Percentiles rank a stretch among this genome's conserved stretches.
Conservation (phyloP, 2,329 filamentous ascomycete genomes). For the Botrytis medusae region DNA sequence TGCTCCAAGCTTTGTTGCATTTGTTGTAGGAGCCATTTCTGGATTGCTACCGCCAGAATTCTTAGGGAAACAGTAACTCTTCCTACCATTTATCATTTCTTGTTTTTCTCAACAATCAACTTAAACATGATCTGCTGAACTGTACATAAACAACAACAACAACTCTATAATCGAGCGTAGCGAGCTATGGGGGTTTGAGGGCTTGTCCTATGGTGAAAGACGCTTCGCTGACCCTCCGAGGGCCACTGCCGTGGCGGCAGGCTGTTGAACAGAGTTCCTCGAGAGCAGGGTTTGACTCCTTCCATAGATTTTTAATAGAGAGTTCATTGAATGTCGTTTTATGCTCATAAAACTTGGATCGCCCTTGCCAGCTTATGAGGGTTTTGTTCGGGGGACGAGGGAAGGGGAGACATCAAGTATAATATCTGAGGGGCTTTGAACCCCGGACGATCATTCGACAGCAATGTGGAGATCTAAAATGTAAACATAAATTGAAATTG, state of each 20-base stretch:
- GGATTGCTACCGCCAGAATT: background rate
- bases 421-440: background rate
- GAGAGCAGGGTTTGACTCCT: background rate
- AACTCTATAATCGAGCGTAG: background rate
- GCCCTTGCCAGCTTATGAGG: background rate
- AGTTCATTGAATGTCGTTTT: background rate
- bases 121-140: background rate
- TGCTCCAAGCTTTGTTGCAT: background rate
- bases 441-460: background rate
- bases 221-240: background rate
- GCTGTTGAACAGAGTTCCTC: background rate
- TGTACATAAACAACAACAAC: background rate
- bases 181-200: background rate
- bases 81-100: background rate
- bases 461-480: background rate
- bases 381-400: background rate
- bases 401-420: background rate
- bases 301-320: background rate
- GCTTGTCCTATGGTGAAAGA: background rate
- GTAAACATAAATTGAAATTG: background rate
- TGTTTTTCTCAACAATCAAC: background rate
- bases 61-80: background rate
- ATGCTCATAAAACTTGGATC: background rate
- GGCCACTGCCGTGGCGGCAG: background rate
- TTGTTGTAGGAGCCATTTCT: conserved; percentile 1